These are phyloP conservation scores for Pseudoturritis turrita DNA, from an alignment of 345 rosid genomes.

Conservation along the genomic window DNA sequence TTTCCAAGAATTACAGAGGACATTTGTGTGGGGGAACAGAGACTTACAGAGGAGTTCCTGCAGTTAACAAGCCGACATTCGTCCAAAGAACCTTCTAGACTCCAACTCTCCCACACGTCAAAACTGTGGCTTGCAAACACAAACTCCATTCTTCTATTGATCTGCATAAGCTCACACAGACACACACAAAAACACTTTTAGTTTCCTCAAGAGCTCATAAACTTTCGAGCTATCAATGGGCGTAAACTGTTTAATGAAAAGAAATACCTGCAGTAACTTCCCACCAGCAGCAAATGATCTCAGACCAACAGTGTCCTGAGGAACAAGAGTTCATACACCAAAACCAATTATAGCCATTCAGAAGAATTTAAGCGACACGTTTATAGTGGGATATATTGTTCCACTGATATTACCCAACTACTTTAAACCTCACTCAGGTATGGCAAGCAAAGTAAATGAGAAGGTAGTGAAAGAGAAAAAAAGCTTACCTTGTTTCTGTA, in stretches of 20 bases:
- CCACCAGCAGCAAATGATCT: slow-evolving; percentile 99
- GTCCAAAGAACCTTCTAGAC: slow-evolving; percentile 78
- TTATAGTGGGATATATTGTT: not conserved
- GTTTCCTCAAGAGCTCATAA: not conserved
- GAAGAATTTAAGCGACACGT: not conserved
- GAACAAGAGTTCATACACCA: not conserved
- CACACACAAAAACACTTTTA: slow-evolving; percentile 2
- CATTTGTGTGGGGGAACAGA: not conserved
- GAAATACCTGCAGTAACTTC: slow-evolving; percentile 86
- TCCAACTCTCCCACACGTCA: slow-evolving; percentile 99
- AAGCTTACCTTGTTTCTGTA: slow-evolving; percentile 75
- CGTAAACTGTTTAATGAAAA: not conserved
- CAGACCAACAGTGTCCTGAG: slow-evolving; percentile 91
- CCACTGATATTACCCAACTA: not conserved
- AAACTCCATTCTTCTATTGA: slow-evolving; percentile 91
- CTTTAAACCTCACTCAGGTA: not conserved
- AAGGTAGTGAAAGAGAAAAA: not conserved
- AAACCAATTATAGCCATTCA: slow-evolving; percentile 4
- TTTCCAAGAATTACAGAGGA: not conserved
- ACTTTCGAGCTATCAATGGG: not conserved
- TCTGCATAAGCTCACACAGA: slow-evolving; percentile 44
- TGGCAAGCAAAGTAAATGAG: not conserved
- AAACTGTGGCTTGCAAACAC: slow-evolving; percentile 98
- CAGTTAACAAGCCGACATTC: slow-evolving; percentile 89
- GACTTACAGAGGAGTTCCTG: slow-evolving; percentile 67